phyloP scores from a whole-genome alignment of 2,329 filamentous ascomycete genomes.

The Neopestalotiopsis sp. region DNA sequence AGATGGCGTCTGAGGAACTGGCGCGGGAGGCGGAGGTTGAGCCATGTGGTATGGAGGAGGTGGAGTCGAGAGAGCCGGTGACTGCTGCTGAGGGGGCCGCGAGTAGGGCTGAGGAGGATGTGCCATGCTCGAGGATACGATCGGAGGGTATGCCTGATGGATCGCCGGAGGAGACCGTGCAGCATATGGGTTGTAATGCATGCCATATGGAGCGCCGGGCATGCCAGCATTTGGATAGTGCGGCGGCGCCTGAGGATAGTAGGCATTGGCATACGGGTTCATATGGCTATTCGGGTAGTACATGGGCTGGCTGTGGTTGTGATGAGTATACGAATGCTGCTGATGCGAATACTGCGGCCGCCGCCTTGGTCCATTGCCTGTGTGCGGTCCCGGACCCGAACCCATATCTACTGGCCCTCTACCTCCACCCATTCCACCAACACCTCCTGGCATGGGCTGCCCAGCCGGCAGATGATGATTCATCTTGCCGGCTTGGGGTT shows the following conservation, averaged over 20 bases:
- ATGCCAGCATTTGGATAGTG: constrained; percentile 62
- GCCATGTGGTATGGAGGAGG: constrained; percentile 44
- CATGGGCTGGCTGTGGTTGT: constrained; percentile 48
- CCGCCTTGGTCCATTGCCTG: constrained; percentile 34
- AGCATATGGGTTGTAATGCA: constrained; percentile 49
- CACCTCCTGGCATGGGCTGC: constrained; percentile 62
- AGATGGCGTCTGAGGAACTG: constrained; percentile 56
- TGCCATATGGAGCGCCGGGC: constrained; percentile 48
- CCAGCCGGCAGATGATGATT: constrained; percentile 80
- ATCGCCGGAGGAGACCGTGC: constrained; percentile 35
- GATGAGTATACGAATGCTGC: constrained; percentile 38
- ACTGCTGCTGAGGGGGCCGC: constrained; percentile 49
- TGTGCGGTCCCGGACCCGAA: constrained; percentile 33
- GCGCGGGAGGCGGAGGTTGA: constrained; percentile 46
- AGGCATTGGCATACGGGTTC: constrained; percentile 54
- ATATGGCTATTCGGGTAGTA: constrained; percentile 53
- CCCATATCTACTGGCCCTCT: constrained; percentile 37
- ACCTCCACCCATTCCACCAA: constrained; percentile 34
- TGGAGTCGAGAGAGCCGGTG: constrained; percentile 61
- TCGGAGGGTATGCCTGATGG: constrained; percentile 61
- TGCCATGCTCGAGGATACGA: constrained; percentile 47
- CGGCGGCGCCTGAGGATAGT: constrained; percentile 62
- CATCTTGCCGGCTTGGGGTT: constrained; percentile 76
- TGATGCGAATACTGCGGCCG: constrained; percentile 45
- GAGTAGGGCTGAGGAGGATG: constrained; percentile 48